Evolutionary conservation across 2,329 filamentous ascomycete species (phyloP), one percentile per base, ranked within the genome.

Genomic region (Beauveria pseudobassiana): DNA sequence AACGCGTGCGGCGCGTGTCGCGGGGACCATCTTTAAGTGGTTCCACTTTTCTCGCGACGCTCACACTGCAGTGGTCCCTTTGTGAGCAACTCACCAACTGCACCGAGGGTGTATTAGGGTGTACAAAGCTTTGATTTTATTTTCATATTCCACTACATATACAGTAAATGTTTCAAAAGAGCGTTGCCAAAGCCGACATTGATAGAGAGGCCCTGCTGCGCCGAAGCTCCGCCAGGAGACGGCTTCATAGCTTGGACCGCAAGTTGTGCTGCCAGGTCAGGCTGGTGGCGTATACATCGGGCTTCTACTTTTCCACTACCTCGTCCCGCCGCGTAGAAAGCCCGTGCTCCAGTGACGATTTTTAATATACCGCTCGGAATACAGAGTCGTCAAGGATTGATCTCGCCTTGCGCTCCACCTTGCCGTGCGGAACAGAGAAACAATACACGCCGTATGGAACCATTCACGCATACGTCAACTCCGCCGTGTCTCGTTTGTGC

Each of bases 351-450:
- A 2, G n/a, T 61, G 51, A 55, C 26, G 34, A 38, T 22, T 16
- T 63, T 83, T 77, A 65, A 80, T 88, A 64, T 88, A 83, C 84
- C 85, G 85, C 85, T 86, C 85, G 83, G 85, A 87, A 87, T 88
- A 88, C 85, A 87, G 83, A 87, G 84, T 81, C 79, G 77, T 81
- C 85, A 88, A 88, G 85, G 85, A 88, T 84, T 77, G 78, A 73
- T 85, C 85, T 87, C 84, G 83, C 85, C 85, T 88, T 88, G 85
- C 83, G 84, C 85, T 88, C 85, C 85, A 88, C 85, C 85, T 84
- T 81, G 84, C 84, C 84, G 83, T 85, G 85, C 85, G 85, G 83
- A 83, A 69, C n/a, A 50, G 22, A 8, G 59, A 58, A 26, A 56
- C 63, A 50, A 20, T 63, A 30, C 62, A 53, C 34, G 20, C 38